phyloP scores from a whole-genome alignment of 306 rosid genomes.

The Hippophae tibetana region DNA sequence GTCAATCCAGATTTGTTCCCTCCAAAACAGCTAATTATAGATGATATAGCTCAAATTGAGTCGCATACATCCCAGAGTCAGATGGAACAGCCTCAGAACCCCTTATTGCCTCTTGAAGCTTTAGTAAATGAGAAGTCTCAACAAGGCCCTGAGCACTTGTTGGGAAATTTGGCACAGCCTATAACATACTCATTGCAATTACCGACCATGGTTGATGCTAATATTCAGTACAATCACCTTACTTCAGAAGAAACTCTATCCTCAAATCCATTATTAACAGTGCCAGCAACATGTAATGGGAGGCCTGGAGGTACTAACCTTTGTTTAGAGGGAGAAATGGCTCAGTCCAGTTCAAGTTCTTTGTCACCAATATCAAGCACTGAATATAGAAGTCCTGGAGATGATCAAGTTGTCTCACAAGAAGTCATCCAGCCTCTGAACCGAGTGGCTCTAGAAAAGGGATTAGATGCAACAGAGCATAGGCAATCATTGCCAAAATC shows the following conservation, averaged over 20 bases:
- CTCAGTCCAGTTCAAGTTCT: conserved; percentile 27
- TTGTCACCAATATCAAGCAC: conserved; percentile 20
- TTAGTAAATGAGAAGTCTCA: conserved; percentile 33
- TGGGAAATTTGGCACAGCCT: conserved; percentile 28
- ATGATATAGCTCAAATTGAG: conserved; percentile 30
- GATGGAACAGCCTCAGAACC: conserved; percentile 28
- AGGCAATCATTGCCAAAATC: conserved; percentile 23
- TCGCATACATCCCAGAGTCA: conserved; percentile 25
- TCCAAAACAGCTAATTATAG: conserved; percentile 22
- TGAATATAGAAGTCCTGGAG: conserved; percentile 14
- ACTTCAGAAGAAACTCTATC: conserved; percentile 33
- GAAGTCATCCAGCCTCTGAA: conserved; percentile 29
- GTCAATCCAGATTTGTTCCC: conserved; percentile 23
- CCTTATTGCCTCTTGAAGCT: conserved; percentile 27
- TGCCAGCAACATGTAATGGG: conserved; percentile 28
- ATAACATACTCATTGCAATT: conserved; percentile 31
- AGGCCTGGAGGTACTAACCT: conserved; percentile 22
- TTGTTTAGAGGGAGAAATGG: conserved; percentile 32
- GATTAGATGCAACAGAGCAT: conserved; percentile 26
- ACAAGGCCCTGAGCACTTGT: conserved; percentile 26
- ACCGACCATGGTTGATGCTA: conserved; percentile 30
- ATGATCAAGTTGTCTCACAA: conserved; percentile 19
- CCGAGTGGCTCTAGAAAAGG: conserved; percentile 26
- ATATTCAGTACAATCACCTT: conserved; percentile 28
- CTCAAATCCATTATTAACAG: conserved; percentile 38